Conservation (phyloP, 108 stramenopile species). For the Conticribra guillardii region DNA sequence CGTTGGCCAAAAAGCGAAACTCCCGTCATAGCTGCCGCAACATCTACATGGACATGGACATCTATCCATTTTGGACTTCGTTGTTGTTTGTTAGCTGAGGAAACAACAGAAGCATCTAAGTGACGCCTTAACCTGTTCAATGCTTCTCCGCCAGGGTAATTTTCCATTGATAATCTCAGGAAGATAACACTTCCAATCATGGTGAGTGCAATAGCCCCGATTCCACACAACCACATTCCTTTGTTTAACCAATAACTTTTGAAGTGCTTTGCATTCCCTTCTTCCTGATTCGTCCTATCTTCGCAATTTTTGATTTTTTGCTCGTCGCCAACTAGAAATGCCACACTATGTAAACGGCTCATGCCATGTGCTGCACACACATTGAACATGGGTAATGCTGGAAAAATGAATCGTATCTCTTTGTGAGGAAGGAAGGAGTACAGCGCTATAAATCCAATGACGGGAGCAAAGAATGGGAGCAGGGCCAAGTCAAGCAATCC, state of each 20-base stretch:
- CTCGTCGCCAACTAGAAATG: conserved; percentile 44
- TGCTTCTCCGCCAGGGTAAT: conserved; percentile 90
- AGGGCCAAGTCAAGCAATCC: conserved; percentile 54
- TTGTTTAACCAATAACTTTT: conserved; percentile 15
- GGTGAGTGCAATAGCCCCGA: conserved; percentile 46
- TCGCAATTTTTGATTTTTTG: too few species aligned
- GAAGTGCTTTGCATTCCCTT: background rate
- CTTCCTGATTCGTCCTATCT: too few species aligned
- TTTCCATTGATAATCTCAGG: conserved; percentile 64
- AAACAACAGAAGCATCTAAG: conserved; percentile 35
- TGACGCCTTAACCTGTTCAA: conserved; percentile 50
- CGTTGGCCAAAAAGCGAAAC: conserved; percentile 89
- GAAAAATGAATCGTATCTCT: conserved; percentile 95
- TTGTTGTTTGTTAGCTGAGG: background rate
- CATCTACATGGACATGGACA: conserved; percentile 78
- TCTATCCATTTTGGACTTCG: conserved; percentile 11
- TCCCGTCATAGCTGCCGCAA: conserved; percentile 88
- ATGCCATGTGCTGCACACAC: conserved; percentile 80
- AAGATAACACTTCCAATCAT: conserved; percentile 69
- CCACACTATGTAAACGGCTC: conserved; percentile 53
- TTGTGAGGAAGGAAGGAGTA: conserved; percentile 95
- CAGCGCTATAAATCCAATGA: conserved; percentile 73
- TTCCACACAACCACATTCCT: conserved; percentile 53
- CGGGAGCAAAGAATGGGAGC: conserved; percentile 61
- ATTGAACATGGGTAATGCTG: conserved; percentile 88